These are phyloP conservation scores for Urostyla sp. DNA, from an alignment of 73 alveolate species.

Conservation along the genomic window DNA sequence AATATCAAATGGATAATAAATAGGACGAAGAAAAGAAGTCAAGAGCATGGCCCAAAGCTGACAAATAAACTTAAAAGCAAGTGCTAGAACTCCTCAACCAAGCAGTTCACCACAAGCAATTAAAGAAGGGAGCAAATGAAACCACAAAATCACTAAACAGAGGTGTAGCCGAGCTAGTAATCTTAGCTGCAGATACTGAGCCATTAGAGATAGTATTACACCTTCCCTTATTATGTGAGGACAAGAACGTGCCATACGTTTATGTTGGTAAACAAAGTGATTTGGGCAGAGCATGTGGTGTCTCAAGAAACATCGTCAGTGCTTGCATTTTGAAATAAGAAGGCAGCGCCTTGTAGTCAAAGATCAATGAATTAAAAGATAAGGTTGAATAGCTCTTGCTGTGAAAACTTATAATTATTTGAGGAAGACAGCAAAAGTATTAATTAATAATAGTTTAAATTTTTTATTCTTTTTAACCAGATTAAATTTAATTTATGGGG, in stretches of 20 bases:
- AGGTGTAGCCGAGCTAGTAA: slow-evolving; percentile 98
- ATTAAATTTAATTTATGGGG: too few relatives aligned
- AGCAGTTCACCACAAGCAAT: slow-evolving; percentile 90
- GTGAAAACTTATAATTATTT: slow-evolving; percentile 13
- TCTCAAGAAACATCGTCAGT: slow-evolving; percentile 95
- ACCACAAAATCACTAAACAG: slow-evolving; percentile 98
- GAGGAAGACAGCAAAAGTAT: too few relatives aligned
- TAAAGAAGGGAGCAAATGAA: slow-evolving; percentile 99
- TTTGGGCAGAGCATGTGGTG: slow-evolving; percentile 99
- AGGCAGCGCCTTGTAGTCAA: slow-evolving; percentile 53
- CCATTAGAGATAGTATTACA: slow-evolving; percentile 99
- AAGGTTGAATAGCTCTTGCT: slow-evolving; percentile 70
- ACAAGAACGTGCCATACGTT: slow-evolving; percentile 98
- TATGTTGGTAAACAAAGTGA: slow-evolving; percentile 97
- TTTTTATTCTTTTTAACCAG: too few relatives aligned
- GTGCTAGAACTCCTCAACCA: slow-evolving; percentile 84
- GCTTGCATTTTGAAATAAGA: slow-evolving; percentile 60
- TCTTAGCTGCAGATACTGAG: slow-evolving; percentile 99
- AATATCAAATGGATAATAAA: slow-evolving; percentile 56
- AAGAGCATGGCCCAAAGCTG: slow-evolving; percentile 93
- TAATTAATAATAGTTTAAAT: too few relatives aligned
- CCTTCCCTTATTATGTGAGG: slow-evolving; percentile 97
- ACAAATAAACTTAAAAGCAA: slow-evolving; percentile 76
- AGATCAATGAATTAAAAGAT: slow-evolving; percentile 70
- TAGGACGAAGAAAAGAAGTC: slow-evolving; percentile 78